A percentile compares a stretch with the other conserved stretches of the same genome.
phyloP scores from a whole-genome alignment of 2,329 filamentous ascomycete genomes.

The Pseudocercospora vitis region DNA sequence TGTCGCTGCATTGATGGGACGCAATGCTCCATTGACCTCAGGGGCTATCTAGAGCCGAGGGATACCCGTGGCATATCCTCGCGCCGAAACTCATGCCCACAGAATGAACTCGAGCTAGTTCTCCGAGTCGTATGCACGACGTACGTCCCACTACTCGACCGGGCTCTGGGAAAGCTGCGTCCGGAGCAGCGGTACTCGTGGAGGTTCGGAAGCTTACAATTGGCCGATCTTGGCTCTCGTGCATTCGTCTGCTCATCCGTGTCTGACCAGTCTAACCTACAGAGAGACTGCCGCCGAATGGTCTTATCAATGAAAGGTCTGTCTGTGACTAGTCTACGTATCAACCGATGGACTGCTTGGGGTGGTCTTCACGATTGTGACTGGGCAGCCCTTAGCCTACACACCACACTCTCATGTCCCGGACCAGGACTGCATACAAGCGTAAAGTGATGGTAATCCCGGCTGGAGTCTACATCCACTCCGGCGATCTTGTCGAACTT shows the following conservation, averaged over 20 bases:
- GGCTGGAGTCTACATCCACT: constrained; percentile 12
- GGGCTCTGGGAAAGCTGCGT: neutral
- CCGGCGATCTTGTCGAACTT: constrained; percentile 37
- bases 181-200: neutral
- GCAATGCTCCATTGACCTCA: too few relatives aligned
- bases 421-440: constrained; percentile 11
- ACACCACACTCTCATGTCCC: constrained; percentile 10
- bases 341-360: too few relatives aligned
- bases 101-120: neutral
- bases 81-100: neutral
- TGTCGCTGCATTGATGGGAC: too few relatives aligned
- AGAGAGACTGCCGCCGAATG: too few relatives aligned
- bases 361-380: too few relatives aligned
- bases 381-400: constrained; percentile 5
- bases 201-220: neutral
- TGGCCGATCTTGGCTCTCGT: neutral
- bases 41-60: neutral
- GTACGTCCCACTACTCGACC: neutral
- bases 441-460: constrained; percentile 12
- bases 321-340: too few relatives aligned
- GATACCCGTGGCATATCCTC: constrained; percentile 2
- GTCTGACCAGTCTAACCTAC: too few relatives aligned
- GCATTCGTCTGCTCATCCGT: too few relatives aligned
- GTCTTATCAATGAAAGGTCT: too few relatives aligned
- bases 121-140: neutral